phyloP scores from a whole-genome alignment of 257 asterid genomes.

The Parsonsia alboflavescens region DNA sequence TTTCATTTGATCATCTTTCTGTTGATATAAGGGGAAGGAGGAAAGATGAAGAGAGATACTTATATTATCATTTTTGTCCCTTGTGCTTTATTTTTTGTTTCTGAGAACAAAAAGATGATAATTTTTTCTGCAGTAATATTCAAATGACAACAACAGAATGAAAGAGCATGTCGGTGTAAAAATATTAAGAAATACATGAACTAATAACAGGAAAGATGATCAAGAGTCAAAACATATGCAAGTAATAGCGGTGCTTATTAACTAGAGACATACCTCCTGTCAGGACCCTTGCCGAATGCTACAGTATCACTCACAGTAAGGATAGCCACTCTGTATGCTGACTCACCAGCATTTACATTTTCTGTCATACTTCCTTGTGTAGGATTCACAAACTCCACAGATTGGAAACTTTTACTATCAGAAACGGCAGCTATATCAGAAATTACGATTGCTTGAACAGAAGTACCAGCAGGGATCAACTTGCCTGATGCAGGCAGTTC shows the following conservation, averaged over 20 bases:
- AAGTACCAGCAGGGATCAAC: constrained; percentile 61
- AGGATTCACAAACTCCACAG: constrained; percentile 21
- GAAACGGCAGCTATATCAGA: constrained; percentile 53
- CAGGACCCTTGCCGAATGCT: constrained; percentile 74
- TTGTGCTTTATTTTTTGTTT: neutral
- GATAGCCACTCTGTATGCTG: constrained; percentile 64
- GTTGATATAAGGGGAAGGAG: neutral
- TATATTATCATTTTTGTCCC: neutral
- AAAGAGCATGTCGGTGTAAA: neutral
- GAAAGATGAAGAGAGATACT: neutral
- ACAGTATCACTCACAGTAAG: constrained; percentile 92
- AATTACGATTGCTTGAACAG: constrained; percentile 56
- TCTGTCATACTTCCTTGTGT: constrained; percentile 25
- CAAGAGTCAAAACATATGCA: neutral
- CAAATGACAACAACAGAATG: neutral
- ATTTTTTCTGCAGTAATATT: neutral
- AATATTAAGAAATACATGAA: neutral
- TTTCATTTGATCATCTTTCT: neutral
- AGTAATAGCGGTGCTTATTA: neutral
- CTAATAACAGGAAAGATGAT: neutral
- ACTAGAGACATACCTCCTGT: constrained; percentile 55
- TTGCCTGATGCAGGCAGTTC: constrained; percentile 67
- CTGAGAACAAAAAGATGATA: neutral
- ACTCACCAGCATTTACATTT: constrained; percentile 21
- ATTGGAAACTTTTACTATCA: constrained; percentile 29